These are phyloP conservation scores for Eimeria falciformis DNA, from an alignment of 169 alveolate species.

Conservation along the genomic window DNA sequence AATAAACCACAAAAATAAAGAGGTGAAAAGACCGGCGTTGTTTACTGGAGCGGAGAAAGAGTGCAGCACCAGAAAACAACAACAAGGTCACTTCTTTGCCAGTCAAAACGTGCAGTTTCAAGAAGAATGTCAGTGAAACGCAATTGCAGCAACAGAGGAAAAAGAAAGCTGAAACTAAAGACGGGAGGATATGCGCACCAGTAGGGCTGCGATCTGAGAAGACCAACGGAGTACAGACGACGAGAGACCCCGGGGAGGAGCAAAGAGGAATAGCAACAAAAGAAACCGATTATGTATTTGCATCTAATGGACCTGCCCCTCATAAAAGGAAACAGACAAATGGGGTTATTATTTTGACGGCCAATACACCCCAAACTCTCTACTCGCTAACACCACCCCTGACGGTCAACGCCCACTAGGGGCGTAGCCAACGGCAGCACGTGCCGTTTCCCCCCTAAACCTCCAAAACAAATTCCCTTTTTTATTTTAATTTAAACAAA, in stretches of 20 bases:
- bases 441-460: no score
- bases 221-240: constrained; percentile 1
- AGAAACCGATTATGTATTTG: constrained; percentile 5
- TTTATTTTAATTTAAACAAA: no score
- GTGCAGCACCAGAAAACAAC: no score
- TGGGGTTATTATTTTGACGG: not conserved
- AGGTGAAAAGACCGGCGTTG: no score
- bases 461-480: no score
- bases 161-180: not conserved
- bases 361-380: no score
- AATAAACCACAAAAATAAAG: no score
- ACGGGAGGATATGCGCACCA: constrained; percentile 33
- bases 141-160: constrained; percentile 12
- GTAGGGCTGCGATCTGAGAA: constrained; percentile 31
- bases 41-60: not conserved
- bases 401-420: no score
- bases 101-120: constrained; percentile 5
- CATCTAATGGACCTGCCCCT: constrained; percentile 15
- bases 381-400: no score
- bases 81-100: no score
- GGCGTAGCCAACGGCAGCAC: no score
- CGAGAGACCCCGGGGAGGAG: not conserved
- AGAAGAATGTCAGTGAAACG: constrained; percentile 20
- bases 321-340: not conserved
- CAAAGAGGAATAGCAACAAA: constrained; percentile 8